phyloP scores from a whole-genome alignment of 139 green algal genomes.

The Chlamydomonas urium region DNA sequence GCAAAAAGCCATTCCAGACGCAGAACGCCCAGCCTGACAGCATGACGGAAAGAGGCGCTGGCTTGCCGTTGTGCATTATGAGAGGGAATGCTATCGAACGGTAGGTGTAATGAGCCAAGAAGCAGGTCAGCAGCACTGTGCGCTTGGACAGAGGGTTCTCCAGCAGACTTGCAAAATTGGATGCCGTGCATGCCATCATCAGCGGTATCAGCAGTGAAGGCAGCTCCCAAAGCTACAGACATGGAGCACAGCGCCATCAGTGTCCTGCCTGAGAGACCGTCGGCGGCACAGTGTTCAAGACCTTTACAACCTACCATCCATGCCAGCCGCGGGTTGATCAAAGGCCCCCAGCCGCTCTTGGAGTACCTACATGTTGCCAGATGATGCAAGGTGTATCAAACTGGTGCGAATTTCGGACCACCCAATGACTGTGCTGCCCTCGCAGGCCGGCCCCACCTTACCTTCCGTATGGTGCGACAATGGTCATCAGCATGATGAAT shows the following conservation, averaged over 20 bases:
- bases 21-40: constrained; percentile 59
- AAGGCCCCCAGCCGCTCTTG: constrained; percentile 12
- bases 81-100: constrained; percentile 56
- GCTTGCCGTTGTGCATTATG: constrained; percentile 42
- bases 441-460: neutral
- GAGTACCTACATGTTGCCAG: no score
- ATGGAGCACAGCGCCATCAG: neutral
- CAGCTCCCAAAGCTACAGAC: constrained; percentile 18
- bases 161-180: neutral
- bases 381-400: no score
- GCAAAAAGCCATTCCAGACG: constrained; percentile 68
- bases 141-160: constrained; percentile 11
- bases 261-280: neutral
- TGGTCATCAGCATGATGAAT: neutral
- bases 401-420: no score
- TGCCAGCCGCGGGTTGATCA: constrained; percentile 21
- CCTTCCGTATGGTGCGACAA: neutral
- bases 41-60: constrained; percentile 56
- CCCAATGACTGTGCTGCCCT: no score
- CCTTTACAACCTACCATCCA: constrained; percentile 25
- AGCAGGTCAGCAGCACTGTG: constrained; percentile 21
- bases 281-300: neutral
- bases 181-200: neutral
- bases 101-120: constrained; percentile 53
- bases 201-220: constrained; percentile 14